phyloP scores from a whole-genome alignment of 139 green algal genomes.

The Chlamydomonas asymmetrica region DNA sequence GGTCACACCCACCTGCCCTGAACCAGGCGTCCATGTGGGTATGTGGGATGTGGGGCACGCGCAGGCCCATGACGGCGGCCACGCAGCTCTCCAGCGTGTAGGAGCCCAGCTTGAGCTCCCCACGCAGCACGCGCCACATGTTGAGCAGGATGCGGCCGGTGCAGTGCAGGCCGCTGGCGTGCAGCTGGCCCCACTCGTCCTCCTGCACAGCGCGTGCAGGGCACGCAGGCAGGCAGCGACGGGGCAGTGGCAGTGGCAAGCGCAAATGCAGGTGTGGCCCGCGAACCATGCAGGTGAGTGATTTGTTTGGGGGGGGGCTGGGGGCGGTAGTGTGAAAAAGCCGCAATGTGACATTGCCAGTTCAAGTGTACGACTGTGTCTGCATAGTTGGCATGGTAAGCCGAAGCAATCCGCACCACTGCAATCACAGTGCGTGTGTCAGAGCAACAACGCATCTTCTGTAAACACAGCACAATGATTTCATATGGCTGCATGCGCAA shows the following conservation, averaged over 20 bases:
- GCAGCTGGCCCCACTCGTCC: conserved; percentile 80
- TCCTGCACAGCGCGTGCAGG: too few species aligned
- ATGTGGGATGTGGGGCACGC: conserved; percentile 70
- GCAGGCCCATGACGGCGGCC: conserved; percentile 79
- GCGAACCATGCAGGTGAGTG: too few species aligned
- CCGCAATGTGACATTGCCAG: conserved; percentile 6
- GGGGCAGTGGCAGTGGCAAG: too few species aligned
- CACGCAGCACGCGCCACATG: conserved; percentile 82
- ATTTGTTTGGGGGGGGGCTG: background rate
- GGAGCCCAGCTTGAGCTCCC: conserved; percentile 80
- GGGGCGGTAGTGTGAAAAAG: background rate
- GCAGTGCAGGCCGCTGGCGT: conserved; percentile 59
- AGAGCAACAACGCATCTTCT: too few species aligned
- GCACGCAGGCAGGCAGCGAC: too few species aligned
- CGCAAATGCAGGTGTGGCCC: too few species aligned
- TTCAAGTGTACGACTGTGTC: too few species aligned
- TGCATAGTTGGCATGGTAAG: too few species aligned
- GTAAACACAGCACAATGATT: too few species aligned
- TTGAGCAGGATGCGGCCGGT: conserved; percentile 94
- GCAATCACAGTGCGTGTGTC: too few species aligned
- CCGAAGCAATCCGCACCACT: too few species aligned
- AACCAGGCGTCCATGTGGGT: conserved; percentile 83
- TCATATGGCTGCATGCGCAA: too few species aligned
- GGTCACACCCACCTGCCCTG: conserved; percentile 28
- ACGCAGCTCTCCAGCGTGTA: conserved; percentile 84